Percentiles rank a stretch among this genome's conserved stretches.
These are phyloP conservation scores for Austroboletus niveus DNA, from an alignment of 1,284 basidiomycete genomes.

Conservation along the genomic window DNA sequence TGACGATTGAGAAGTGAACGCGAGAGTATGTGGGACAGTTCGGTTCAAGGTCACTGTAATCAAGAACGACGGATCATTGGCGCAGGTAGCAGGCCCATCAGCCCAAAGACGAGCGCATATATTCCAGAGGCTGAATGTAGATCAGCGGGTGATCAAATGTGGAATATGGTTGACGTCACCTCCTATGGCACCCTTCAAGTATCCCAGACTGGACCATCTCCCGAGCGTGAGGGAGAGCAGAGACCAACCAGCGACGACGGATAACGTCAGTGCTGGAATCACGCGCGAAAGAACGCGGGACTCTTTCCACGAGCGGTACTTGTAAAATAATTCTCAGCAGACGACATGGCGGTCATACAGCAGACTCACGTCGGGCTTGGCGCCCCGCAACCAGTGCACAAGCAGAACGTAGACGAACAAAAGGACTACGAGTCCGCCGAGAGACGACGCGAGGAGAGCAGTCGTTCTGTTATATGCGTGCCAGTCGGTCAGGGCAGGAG, in stretches of 20 bases:
- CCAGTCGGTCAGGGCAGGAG: conserved; percentile 3
- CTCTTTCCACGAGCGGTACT: conserved; percentile 65
- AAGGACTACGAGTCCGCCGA: conserved; percentile 56
- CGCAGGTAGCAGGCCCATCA: conserved; percentile 66
- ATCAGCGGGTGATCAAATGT: conserved; percentile 3
- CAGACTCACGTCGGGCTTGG: conserved; percentile 62
- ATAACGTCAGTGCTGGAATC: conserved; percentile 62
- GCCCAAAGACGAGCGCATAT: conserved; percentile 65
- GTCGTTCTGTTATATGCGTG: conserved; percentile 39
- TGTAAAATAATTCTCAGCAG: conserved; percentile 6
- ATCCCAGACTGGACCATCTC: conserved; percentile 63
- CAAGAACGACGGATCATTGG: conserved; percentile 47
- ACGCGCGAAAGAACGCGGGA: conserved; percentile 57
- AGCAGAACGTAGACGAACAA: conserved; percentile 73
- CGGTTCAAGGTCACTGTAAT: conserved; percentile 1
- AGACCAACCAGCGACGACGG: conserved; percentile 69
- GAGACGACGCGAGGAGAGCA: conserved; percentile 47
- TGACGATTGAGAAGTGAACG: background rate
- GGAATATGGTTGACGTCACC: conserved; percentile 40
- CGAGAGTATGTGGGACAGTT: conserved; percentile 1
- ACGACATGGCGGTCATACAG: background rate
- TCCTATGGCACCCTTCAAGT: conserved; percentile 57
- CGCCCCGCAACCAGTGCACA: conserved; percentile 60
- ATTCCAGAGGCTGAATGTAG: conserved; percentile 52
- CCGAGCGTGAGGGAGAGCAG: conserved; percentile 59